Evolutionary conservation across 23 red algal species (phyloP).

Genomic region (Chondrus crispus): DNA sequence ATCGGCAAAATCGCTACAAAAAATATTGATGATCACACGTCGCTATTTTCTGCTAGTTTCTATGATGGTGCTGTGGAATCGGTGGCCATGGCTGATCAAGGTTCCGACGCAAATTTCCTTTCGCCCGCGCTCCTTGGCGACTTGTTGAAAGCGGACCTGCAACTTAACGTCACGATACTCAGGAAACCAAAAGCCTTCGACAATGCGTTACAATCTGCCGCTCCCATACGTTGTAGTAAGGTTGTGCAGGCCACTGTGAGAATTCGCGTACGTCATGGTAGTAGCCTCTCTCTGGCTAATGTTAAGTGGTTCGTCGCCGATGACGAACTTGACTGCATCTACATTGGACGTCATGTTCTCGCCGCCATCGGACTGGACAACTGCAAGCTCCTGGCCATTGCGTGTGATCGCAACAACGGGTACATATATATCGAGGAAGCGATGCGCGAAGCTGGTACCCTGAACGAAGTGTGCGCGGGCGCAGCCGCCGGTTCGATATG

Average conservation of each 20-base stretch:
- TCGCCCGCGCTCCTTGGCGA: background rate
- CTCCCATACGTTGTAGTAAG: background rate
- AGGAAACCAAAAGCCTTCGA: background rate
- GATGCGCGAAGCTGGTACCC: background rate
- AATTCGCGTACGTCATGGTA: background rate
- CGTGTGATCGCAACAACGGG: background rate
- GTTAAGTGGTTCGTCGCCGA: background rate
- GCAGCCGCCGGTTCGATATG: background rate
- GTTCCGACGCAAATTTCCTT: background rate
- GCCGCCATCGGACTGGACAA: background rate
- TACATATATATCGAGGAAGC: background rate
- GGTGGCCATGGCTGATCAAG: background rate
- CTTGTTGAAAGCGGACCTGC: background rate
- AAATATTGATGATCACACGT: background rate
- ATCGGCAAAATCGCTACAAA: background rate
- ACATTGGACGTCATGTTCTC: background rate
- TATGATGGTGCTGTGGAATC: background rate
- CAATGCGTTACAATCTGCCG: background rate
- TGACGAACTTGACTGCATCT: no score
- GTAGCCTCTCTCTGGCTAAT: background rate
- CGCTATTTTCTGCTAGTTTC: background rate
- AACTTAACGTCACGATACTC: background rate
- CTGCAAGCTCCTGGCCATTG: background rate
- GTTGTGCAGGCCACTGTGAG: background rate
- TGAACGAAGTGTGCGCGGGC: background rate